phyloP scores from a whole-genome alignment of 2,329 filamentous ascomycete genomes.

The Colletotrichum cordylinicola region DNA sequence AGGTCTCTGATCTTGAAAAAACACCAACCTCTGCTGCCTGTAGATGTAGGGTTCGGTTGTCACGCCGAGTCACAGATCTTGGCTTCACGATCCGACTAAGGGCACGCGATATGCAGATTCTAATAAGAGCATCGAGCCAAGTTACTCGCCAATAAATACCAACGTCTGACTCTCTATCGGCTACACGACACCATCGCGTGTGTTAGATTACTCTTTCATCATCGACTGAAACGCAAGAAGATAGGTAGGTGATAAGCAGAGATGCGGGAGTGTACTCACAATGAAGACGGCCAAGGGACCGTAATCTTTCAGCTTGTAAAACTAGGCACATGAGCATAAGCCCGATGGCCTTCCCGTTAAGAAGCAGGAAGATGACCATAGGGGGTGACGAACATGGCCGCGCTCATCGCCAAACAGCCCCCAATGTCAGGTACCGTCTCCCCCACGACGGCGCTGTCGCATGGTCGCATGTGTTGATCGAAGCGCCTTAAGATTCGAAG shows the following conservation, averaged over 20 bases:
- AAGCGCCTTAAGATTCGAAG: neutral
- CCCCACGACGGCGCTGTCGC: neutral
- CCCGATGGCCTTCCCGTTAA: rapidly evolving
- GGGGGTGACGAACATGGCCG: neutral
- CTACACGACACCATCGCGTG: neutral
- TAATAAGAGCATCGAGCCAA: neutral
- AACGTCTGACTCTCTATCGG: neutral
- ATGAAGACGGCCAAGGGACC: rapidly evolving
- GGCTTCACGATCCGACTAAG: neutral
- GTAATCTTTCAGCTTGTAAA: neutral
- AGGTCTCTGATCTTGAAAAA: too few species aligned
- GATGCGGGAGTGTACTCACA: neutral
- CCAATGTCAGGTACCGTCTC: neutral
- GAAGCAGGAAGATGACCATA: neutral
- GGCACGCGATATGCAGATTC: neutral
- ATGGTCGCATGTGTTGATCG: neutral
- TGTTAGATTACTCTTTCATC: neutral
- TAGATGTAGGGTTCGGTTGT: too few species aligned
- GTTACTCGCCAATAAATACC: rapidly evolving
- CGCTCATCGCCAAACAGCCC: neutral
- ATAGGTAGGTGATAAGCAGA: neutral
- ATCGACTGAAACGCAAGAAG: neutral
- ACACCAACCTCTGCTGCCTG: too few species aligned
- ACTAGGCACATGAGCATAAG: neutral
- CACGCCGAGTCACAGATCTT: neutral